Base-by-base conservation (phyloP, 2,329 filamentous ascomycete species). In the Diaporthe ampelina region DNA sequence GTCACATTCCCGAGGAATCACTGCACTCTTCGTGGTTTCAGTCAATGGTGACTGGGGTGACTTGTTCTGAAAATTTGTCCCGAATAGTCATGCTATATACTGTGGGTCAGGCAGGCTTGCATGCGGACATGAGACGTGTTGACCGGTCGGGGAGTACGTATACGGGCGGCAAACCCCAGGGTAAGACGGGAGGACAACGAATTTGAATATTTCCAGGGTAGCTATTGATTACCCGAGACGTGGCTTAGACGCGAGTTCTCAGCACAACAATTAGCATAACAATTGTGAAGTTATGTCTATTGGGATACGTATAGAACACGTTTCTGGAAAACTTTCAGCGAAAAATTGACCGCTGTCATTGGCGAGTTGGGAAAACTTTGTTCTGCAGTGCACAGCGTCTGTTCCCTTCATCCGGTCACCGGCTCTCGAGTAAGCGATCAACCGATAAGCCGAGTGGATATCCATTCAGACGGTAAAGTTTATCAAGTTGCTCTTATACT, bases 1-100 rank as follows among this genome's bases (percentile, higher is more conserved):
- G 4, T 29, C 10, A 21, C 24, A 17, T 4, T 19, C 9, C 32
- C 1, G 17, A n/a, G n/a, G 15, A 37, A 52, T 10, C 43, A 17
- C 4, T 35, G 1, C 7, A 37, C 8, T 17, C 19, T 6, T 24
- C 48, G 8, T 29, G n/a, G n/a, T 37, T 37, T 10, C 21, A 19
- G 32, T n/a, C 8, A 15, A 37, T 50, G 10, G 1, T 40, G 48
- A 54, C 32, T 40, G 48, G 15, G 1, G 32, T 54, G 63, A 40
- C 63, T 37, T 52, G 43, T 37, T 54, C 45, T 40, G 63, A 68
- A 68, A 68, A 68, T 37, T 54, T 26, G n/a, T 37, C 48, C 48
- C 32, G 10, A 26, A 54, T 11, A 21, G 63, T 68, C 63, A 68
- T 54, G 63, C 63, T 68, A 68, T 35, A 48, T 68, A 40, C 48